Base-by-base conservation (phyloP, 345 rosid genomes). In the Euphorbia lathyris region DNA sequence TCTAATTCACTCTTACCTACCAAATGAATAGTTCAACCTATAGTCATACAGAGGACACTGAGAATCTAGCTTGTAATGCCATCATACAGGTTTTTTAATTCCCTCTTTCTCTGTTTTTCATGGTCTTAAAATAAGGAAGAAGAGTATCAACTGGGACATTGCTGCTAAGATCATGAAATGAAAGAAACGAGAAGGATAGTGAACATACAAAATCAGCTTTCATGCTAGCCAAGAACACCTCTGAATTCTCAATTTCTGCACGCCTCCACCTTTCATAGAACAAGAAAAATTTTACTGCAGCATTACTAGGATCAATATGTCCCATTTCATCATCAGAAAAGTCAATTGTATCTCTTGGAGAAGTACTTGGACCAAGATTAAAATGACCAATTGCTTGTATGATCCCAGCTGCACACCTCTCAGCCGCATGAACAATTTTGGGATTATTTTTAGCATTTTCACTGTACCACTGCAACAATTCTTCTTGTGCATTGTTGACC, bases 401-500 rank as follows among this genome's bases (percentile, higher is more conserved):
- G 71, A 92, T 95, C 71, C 98, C 99, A 47, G 87, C 83, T 0
- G 98, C 99, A 82, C 99, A 95, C 78, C 92, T 86, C 80, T 89
- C 96, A 38, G 80, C 80, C 5, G 97, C 96, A 76, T 90, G 99
- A 68, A 90, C 81, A 66, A 92, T 82, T 77, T 89, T 90, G 14
- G 93, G 86, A 72, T 92, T 92, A 72, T 75, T 69, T 80, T 90
- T 90, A 34, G 98, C 94, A 82, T 95, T 90, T 78, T 85, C 88
- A 77, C 86, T 84, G 73, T 89, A 85, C 99, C 99, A 95, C 77
- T 77, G 90, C 82, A 95, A 78, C 81, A 95, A 79, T 81, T 95
- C 99, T 78, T 95, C 99, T 82, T 92, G 99, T 66, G 99, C 97
- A 86, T 95, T 95, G 84, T 87, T 87, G 50, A 95, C 98, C 98